Evolutionary conservation across 495 filamentous ascomycete species (phyloP).

Genomic region (Podospora bellae-mahoneyi): DNA sequence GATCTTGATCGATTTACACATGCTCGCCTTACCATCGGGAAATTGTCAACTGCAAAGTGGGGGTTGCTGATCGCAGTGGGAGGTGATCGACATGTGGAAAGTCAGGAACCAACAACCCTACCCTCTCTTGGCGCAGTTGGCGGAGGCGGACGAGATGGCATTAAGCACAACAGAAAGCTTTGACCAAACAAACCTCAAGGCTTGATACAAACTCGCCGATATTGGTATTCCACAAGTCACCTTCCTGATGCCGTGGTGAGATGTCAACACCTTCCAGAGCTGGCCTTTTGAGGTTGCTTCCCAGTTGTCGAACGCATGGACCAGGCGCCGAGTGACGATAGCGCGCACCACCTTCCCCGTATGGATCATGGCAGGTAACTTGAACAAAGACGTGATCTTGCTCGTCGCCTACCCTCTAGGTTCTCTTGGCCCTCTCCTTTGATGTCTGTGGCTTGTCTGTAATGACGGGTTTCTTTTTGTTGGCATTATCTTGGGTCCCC

Average conservation of each 20-base stretch:
- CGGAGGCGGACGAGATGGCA: too few relatives aligned
- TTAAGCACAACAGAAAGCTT: too few relatives aligned
- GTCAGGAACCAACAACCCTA: background rate
- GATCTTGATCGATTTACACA: background rate
- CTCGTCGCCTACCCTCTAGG: too few relatives aligned
- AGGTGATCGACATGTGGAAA: background rate
- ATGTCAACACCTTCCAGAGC: background rate
- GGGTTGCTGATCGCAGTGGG: background rate
- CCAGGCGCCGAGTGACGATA: slow-evolving; percentile 4
- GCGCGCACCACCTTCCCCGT: slow-evolving; percentile 9
- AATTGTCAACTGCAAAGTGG: background rate
- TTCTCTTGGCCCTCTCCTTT: background rate
- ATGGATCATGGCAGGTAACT: background rate
- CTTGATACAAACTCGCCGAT: background rate
- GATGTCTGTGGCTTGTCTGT: too few relatives aligned
- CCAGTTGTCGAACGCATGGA: background rate
- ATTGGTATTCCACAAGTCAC: background rate
- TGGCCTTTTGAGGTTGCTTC: background rate
- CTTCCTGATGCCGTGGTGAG: background rate
- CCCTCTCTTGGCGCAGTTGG: too few relatives aligned
- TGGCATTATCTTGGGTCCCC: too few relatives aligned
- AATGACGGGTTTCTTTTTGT: too few relatives aligned
- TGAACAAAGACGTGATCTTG: background rate
- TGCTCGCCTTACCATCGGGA: background rate
- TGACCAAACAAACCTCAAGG: too few relatives aligned